Percentiles rank a stretch among this genome's conserved stretches.
Evolutionary conservation across 2,329 filamentous ascomycete species (phyloP).

Genomic region (Colletotrichum gigasporum): DNA sequence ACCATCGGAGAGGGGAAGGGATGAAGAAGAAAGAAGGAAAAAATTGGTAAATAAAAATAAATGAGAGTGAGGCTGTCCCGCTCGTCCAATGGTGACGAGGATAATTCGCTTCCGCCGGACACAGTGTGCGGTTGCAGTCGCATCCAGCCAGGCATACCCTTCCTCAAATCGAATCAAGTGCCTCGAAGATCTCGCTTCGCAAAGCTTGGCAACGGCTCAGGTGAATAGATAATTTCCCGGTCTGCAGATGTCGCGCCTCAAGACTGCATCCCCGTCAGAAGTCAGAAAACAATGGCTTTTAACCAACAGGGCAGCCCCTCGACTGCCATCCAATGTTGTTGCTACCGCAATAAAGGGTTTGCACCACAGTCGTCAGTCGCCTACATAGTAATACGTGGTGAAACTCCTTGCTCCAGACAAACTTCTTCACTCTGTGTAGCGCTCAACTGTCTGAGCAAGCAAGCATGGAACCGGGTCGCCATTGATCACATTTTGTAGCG

Average conservation of each 20-base stretch:
- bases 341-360: too few relatives aligned
- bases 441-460: too few relatives aligned
- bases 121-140: slow-evolving; percentile 4
- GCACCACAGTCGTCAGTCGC: too few relatives aligned
- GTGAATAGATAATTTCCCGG: neutral
- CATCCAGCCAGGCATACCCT: neutral
- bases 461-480: too few relatives aligned
- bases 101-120: neutral
- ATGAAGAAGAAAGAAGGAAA: neutral
- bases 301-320: neutral
- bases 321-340: too few relatives aligned
- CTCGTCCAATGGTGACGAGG: slow-evolving; percentile 1
- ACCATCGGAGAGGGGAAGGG: neutral
- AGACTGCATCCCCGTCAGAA: neutral
- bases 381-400: too few relatives aligned
- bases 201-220: slow-evolving; percentile 16
- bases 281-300: neutral
- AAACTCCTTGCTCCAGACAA: too few relatives aligned
- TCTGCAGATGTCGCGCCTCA: neutral
- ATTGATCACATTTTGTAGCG: neutral
- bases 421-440: too few relatives aligned
- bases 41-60: neutral
- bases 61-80: neutral
- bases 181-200: neutral
- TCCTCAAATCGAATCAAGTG: neutral